Conservation (phyloP, 805 yeast species). For the Candida incommunis region DNA sequence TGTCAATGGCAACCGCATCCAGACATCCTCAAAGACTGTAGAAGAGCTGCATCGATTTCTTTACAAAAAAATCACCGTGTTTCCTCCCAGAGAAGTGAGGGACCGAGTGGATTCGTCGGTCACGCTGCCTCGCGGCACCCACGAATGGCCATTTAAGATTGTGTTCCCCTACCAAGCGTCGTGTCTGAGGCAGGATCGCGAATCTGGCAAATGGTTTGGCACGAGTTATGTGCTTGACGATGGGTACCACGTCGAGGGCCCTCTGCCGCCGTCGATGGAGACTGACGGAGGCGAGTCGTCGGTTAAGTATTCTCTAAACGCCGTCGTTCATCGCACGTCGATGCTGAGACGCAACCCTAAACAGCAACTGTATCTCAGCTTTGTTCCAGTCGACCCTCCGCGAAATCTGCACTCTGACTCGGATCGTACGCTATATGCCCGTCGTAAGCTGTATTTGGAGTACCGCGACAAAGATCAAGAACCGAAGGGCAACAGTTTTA, state of each 20-base stretch:
- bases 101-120: not conserved
- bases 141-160: not conserved
- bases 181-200: conserved; percentile 1
- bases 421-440: not conserved
- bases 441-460: not conserved
- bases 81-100: not conserved
- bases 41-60: not conserved
- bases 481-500: not conserved
- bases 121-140: not conserved
- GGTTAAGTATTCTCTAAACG: not conserved
- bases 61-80: not conserved
- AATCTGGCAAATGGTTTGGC: not conserved
- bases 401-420: not conserved
- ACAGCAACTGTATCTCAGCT: not conserved
- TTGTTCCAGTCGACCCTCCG: not conserved
- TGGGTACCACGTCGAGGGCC: not conserved
- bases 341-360: not conserved
- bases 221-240: not conserved
- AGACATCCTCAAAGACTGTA: not conserved
- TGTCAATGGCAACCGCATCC: not conserved
- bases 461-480: not conserved
- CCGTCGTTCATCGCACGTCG: not conserved
- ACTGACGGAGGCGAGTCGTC: not conserved
- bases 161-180: conserved; percentile 1
- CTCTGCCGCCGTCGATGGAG: conserved; percentile 1